Conservation (phyloP, 495 filamentous ascomycete species). For the Aspergillus taichungensis region DNA sequence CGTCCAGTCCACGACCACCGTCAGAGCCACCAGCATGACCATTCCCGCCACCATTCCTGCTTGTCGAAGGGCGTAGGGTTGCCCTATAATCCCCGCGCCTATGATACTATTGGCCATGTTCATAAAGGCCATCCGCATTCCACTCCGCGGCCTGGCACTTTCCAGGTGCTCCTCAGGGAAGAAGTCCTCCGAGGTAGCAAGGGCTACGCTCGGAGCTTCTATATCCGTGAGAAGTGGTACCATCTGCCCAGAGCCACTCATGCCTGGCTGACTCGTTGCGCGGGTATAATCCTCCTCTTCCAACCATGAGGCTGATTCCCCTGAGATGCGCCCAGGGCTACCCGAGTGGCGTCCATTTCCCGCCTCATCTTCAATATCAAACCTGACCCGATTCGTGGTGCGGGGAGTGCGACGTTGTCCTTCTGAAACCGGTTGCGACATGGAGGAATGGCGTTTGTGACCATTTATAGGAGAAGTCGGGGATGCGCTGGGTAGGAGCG, state of each 20-base stretch:
- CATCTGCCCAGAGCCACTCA: conserved; percentile 34
- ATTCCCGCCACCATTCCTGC: conserved; percentile 77
- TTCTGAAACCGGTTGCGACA: conserved; percentile 30
- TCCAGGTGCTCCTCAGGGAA: conserved; percentile 53
- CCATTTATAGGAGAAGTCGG: conserved; percentile 11
- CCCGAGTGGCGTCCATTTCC: conserved; percentile 28
- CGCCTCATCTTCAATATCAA: conserved; percentile 54
- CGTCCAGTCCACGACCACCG: conserved; percentile 87
- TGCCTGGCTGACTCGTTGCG: conserved; percentile 14
- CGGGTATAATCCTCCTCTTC: conserved; percentile 51
- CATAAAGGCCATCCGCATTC: conserved; percentile 73
- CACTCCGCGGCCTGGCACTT: conserved; percentile 54
- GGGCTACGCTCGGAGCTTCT: conserved; percentile 76
- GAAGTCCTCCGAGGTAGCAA: conserved; percentile 57
- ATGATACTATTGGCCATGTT: conserved; percentile 99
- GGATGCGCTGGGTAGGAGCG: conserved; percentile 11
- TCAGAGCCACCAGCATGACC: conserved; percentile 67
- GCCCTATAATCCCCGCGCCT: conserved; percentile 93
- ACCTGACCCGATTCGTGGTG: conserved; percentile 79
- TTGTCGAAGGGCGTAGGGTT: conserved; percentile 89
- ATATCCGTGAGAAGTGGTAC: conserved; percentile 77
- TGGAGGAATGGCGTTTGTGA: conserved; percentile 33
- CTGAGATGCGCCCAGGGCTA: conserved; percentile 30
- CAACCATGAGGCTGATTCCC: conserved; percentile 34
- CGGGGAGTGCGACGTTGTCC: conserved; percentile 56